These are phyloP conservation scores for Podaxis sp. DNA, from an alignment of 768 basidiomycete genomes.

Conservation along the genomic window DNA sequence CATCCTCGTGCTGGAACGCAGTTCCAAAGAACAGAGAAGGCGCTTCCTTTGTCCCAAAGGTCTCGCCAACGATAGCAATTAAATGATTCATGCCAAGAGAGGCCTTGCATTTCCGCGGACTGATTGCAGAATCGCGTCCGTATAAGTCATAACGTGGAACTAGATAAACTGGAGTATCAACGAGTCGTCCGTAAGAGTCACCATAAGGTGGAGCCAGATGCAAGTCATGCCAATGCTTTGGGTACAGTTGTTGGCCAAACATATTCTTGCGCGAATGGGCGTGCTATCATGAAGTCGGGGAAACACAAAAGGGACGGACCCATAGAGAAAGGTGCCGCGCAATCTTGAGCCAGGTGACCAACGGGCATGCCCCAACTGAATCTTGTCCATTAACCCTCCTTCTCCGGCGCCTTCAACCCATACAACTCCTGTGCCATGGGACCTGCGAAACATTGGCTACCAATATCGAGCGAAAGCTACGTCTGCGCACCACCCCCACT, in stretches of 20 bases:
- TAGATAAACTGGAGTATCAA: constrained; percentile 65
- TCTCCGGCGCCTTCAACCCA: constrained; percentile 13
- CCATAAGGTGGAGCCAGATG: constrained; percentile 15
- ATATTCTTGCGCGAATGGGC: constrained; percentile 6
- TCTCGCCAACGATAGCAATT: constrained; percentile 94
- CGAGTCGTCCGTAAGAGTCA: constrained; percentile 74
- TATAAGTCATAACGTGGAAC: constrained; percentile 23
- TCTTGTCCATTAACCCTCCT: constrained; percentile 21
- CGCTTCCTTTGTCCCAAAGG: constrained; percentile 91
- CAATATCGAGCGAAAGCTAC: constrained; percentile 38
- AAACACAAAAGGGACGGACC: constrained; percentile 9
- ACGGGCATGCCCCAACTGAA: constrained; percentile 43
- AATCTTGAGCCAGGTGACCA: constrained; percentile 28
- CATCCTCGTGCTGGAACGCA: constrained; percentile 99
- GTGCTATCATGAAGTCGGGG: constrained; percentile 11
- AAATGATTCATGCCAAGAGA: constrained; percentile 93
- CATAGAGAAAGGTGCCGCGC: constrained; percentile 16
- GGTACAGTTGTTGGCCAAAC: constrained; percentile 7
- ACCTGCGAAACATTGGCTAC: constrained; percentile 25
- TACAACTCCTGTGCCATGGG: constrained; percentile 16
- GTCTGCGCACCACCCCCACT: constrained; percentile 49
- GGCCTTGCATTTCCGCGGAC: constrained; percentile 97
- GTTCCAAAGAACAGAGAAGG: constrained; percentile 98
- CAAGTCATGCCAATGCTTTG: constrained; percentile 14
- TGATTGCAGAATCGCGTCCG: constrained; percentile 84